Evolutionary conservation across 805 yeast genomes (phyloP), one percentile per base, ranked within the genome.

Genomic region (Lipomyces japonicus): DNA sequence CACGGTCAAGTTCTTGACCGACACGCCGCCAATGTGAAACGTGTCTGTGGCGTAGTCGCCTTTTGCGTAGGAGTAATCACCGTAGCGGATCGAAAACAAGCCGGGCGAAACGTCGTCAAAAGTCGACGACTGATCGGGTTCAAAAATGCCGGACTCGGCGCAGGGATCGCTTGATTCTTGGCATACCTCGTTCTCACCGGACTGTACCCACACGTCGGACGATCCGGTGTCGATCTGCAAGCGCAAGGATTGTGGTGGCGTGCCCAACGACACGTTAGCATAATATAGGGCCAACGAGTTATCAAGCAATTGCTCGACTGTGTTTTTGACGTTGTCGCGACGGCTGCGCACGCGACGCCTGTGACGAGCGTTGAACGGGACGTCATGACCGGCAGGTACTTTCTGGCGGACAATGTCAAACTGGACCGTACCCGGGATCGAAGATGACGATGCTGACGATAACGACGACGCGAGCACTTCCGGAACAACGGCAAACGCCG

Each of bases 161-260:
- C 68, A 65, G 19, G 55, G 51, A 32, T 61, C 53, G 37, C 31
- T 32, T 23, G 49, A 39, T 39, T 57, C 44, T 28, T 51, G 47
- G 61, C 57, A 54, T 68, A 69, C 55, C 44, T 16, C 23, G 44
- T 53, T 48, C 39, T 55, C 56, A 42, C 50, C 51, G 16, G 58
- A 46, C 45, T 55, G 52, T 39, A 83, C 78, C 87, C 88, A 84
- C 44, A 84, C 64, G 63, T 85, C 93, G 1, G 85, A 75, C 0
- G 90, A 83, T 2, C 93, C 95, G 3, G 91, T 85, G 63, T 85
- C 95, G 22, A 85, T 67, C 44, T 79, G 66, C 9, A 82, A 79
- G 2, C 69, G 69, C 6, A 83, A 70, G 2, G 68, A 62, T 58
- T 83, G 83, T 2, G 67, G 60, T 3, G 79, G 74, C 0, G 86